Base-by-base conservation (phyloP, 345 rosid species). In the Turnera subulata region DNA sequence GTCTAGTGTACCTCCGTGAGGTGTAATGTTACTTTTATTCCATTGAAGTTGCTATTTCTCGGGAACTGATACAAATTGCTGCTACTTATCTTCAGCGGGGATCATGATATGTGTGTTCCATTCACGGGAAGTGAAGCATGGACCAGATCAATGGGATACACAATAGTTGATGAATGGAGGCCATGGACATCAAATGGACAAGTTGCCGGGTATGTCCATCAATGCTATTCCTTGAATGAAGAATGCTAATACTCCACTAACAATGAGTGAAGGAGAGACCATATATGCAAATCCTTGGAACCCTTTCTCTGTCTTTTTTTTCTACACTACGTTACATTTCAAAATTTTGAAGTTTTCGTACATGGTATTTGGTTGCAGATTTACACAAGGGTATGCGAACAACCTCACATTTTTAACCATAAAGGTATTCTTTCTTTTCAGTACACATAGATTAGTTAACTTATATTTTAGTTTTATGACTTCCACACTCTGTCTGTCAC, bases 81-180 rank as follows among this genome's bases (percentile, higher is more conserved):
- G 9, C 23, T 18, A 1, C 11, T 46, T 46, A 5, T 18, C 6
- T 46, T 11, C 71, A 92, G 96, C 5, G 98, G 93, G 50, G 98
- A 92, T 80, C 96, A 92, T 51, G 96, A 86, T 64, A 82, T 92
- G 96, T 89, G 95, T 44, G 86, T 92, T 57, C 98, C 98, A 2
- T 92, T 67, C 73, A 89, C 98, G 0, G 95, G 98, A 2, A 84
- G 84, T 37, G 74, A 89, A 75, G 98, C 96, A 52, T 89, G 95
- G 96, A 92, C 96, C 11, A 76, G 78, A 63, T 79, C 98, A 1
- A 33, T 92, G 66, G 95, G 95, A 59, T 89, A 89, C 55, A 69
- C 74, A 29, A 66, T 83, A 45, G 69, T 79, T 18, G 95, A 92
- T 57, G 82, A 83, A 72, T 89, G 98, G 96, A 78, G 98, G 68